These are phyloP conservation scores for Botryotinia convoluta DNA, from an alignment of 2,329 filamentous ascomycete species.

Conservation along the genomic window DNA sequence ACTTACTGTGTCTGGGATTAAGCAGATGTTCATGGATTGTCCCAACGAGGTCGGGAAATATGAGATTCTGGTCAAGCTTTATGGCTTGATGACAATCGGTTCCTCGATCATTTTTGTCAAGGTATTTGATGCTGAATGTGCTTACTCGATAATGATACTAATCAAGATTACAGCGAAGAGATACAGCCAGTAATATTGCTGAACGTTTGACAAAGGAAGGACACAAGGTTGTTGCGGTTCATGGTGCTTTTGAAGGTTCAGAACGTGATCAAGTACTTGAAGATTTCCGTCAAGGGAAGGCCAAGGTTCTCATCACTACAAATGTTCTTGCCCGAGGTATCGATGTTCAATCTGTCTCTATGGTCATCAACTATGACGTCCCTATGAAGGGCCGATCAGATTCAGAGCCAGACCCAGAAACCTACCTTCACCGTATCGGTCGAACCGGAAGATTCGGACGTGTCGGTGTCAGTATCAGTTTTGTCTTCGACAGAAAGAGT, in stretches of 20 bases:
- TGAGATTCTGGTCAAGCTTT: slow-evolving; percentile 83
- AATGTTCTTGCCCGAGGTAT: slow-evolving; percentile 96
- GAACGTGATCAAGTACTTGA: slow-evolving; percentile 83
- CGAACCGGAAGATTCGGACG: slow-evolving; percentile 95
- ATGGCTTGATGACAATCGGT: slow-evolving; percentile 92
- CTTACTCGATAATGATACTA: not conserved
- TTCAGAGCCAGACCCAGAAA: slow-evolving; percentile 84
- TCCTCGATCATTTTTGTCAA: slow-evolving; percentile 98
- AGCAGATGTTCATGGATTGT: slow-evolving; percentile 97
- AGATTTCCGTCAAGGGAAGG: slow-evolving; percentile 78
- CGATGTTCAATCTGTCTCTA: slow-evolving; percentile 87
- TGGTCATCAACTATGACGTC: slow-evolving; percentile 97
- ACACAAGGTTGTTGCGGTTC: slow-evolving; percentile 86
- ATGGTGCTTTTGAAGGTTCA: slow-evolving; percentile 79
- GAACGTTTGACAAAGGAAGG: slow-evolving; percentile 82
- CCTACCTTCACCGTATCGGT: slow-evolving; percentile 96
- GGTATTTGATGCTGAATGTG: slow-evolving; percentile 48
- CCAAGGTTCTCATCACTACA: slow-evolving; percentile 96
- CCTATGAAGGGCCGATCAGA: slow-evolving; percentile 75
- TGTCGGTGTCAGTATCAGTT: slow-evolving; percentile 92
- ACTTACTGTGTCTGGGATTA: slow-evolving; percentile 94
- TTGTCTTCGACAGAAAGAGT: slow-evolving; percentile 82
- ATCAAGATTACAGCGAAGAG: slow-evolving; percentile 62
- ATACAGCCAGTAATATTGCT: slow-evolving; percentile 82
- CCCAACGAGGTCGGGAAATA: slow-evolving; percentile 81